phyloP scores from a whole-genome alignment of 345 rosid genomes.

The Moringa oleifera region DNA sequence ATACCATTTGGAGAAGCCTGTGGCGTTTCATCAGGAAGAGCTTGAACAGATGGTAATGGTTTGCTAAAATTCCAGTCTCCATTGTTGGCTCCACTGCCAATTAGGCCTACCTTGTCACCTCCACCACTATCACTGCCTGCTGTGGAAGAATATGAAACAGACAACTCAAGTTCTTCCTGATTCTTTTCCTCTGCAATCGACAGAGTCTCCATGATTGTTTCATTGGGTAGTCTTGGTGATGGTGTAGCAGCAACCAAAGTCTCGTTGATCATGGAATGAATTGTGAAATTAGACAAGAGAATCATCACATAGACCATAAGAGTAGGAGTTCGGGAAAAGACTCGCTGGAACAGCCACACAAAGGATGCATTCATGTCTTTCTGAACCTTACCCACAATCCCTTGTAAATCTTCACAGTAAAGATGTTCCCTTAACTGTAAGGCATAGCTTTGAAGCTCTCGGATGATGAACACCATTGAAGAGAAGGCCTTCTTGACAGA shows the following conservation, averaged over 20 bases:
- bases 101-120: neutral
- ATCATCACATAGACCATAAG: constrained; percentile 75
- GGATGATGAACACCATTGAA: constrained; percentile 53
- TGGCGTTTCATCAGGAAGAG: neutral
- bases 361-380: constrained; percentile 52
- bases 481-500: constrained; percentile 71
- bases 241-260: constrained; percentile 12
- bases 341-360: constrained; percentile 63
- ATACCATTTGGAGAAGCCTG: neutral
- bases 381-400: constrained; percentile 31
- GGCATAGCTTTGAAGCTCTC: constrained; percentile 60
- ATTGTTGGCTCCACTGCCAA: neutral
- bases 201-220: neutral
- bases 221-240: neutral
- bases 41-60: neutral
- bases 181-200: constrained; percentile 6
- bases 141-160: neutral
- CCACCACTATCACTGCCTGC: neutral
- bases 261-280: constrained; percentile 48
- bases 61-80: neutral
- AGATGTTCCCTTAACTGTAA: constrained; percentile 34
- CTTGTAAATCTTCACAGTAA: constrained; percentile 36
- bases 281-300: constrained; percentile 57
- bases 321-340: constrained; percentile 60
- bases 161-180: constrained; percentile 4